Evolutionary conservation across 2,329 filamentous ascomycete species (phyloP), one percentile per base, ranked within the genome.

Genomic region (Colletotrichum magnum): DNA sequence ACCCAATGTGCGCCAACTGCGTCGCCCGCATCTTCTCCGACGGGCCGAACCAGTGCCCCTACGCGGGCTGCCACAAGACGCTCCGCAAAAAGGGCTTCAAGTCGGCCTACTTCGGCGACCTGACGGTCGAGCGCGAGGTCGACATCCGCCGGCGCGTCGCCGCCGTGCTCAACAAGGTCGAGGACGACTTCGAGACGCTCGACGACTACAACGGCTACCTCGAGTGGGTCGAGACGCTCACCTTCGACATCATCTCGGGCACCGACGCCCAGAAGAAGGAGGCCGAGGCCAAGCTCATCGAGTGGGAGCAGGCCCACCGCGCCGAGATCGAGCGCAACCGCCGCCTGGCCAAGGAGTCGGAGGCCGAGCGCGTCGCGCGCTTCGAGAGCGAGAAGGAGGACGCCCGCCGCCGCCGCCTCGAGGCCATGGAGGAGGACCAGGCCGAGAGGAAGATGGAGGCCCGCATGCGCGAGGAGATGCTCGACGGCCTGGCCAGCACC

Each of bases 1-100:
- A 99, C 86, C 94, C 94, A 74, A 98, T 99, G 94, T 99, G 96
- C 86, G 92, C 94, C 79, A 95, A 93, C 66, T 99, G 96, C 84
- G 95, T 98, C 50, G 93, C 95, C 81, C 93, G 95, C 64, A 93
- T 98, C 75, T 99, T 98, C 87, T 93, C 92, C 43, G 91, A 94
- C 64, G 96, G 96, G 0, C 96, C 96, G 0, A 94, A 94, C 64
- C 93, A 94, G 71, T 99, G 97, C 78, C 96, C 96, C 1, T 94
- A 98, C 68, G 93, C 94, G 0, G 93, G 92, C 48, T 99, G 96
- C 82, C 89, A 90, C 78, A 92, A 93, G 79, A 98, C 94, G 1
- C 87, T 99, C 6, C 92, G 96, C 1, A 93, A 95, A 76, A 89
- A 91, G 67, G 90, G 91, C 48, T 99, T 98, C 84, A 90, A 94